Base-by-base conservation (phyloP, 768 basidiomycete species). In the Gymnopilus junonius region DNA sequence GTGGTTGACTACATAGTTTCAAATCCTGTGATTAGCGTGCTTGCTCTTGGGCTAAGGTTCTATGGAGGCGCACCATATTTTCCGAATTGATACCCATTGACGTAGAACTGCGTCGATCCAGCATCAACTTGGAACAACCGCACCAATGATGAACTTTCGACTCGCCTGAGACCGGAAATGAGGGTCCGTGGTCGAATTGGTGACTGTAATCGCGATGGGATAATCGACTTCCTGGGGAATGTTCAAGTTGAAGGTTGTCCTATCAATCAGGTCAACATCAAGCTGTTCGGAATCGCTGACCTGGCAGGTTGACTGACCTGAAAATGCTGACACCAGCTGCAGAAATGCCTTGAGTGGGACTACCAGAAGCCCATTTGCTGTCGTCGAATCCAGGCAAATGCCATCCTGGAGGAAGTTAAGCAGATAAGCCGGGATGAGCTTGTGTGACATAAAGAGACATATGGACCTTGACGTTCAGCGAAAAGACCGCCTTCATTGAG, bases 401-500 rank as follows among this genome's bases (percentile, higher is more conserved):
- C 82, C 84, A 86, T 35, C 85, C 80, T 80, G 37, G 31, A 35
- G 3, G 55, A 29, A 42, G 14, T 20, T 14, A 27, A n/a, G 70
- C 61, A 37, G 17, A 21, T 40, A 58, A 27, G 46, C 57, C 45
- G 60, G 68, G n/a, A 20, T 7, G 29, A 34, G 14, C 12, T 8
- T n/a, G 8, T n/a, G 48, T 3, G 27, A 8, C 12, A 20, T n/a
- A n/a, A n/a, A n/a, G n/a, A 20, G 55, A 58, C 25, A 4, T 17
- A 31, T 61, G 55, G 21, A 75, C 80, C 84, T 77, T 82, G 80
- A 17, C 87, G 79, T 70, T 88, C 86, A 14, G 76, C 85, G 59
- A 80, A 86, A 2, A 86, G 68, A 2, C 87, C 87, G 8, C 87
- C 87, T 69, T 87, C 86, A 63, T 88, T 87, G 59, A 85, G 72